These are phyloP conservation scores for Sporobolomyces pararoseus DNA, from an alignment of 768 basidiomycete species.

Conservation along the genomic window DNA sequence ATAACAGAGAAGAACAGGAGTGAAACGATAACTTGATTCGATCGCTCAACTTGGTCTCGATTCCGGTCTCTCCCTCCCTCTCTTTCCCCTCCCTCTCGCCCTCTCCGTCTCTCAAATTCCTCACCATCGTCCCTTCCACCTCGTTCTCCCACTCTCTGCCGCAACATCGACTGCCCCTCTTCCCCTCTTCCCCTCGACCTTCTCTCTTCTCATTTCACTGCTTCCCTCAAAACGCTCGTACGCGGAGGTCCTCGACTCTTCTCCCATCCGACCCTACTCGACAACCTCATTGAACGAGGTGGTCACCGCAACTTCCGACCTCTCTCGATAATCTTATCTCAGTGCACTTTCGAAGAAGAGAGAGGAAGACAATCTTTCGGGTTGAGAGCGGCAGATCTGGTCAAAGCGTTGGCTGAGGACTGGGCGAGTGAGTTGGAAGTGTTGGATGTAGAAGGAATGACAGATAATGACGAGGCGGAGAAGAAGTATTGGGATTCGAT, in stretches of 20 bases:
- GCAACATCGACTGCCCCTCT: background rate
- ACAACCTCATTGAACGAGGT: background rate
- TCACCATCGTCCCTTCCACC: background rate
- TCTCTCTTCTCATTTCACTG: background rate
- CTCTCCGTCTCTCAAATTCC: too few species aligned
- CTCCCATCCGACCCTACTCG: background rate
- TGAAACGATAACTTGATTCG: too few species aligned
- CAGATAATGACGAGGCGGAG: background rate
- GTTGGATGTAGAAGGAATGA: slow-evolving; percentile 3
- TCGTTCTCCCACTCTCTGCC: background rate
- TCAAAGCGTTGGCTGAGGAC: background rate
- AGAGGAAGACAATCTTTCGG: background rate
- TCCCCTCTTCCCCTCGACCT: background rate
- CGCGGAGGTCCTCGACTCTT: background rate
- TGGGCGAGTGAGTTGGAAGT: background rate
- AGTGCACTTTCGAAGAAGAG: background rate
- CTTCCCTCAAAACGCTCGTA: background rate
- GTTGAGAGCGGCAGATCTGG: background rate
- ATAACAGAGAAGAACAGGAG: too few species aligned
- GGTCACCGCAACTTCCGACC: background rate
- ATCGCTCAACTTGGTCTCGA: too few species aligned
- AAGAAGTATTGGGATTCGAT: background rate
- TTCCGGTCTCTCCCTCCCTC: too few species aligned
- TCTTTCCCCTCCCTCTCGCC: background rate
- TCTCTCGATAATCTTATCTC: background rate